Base-by-base conservation (phyloP, 2,329 filamentous ascomycete genomes). In the Xylaria multiplex region DNA sequence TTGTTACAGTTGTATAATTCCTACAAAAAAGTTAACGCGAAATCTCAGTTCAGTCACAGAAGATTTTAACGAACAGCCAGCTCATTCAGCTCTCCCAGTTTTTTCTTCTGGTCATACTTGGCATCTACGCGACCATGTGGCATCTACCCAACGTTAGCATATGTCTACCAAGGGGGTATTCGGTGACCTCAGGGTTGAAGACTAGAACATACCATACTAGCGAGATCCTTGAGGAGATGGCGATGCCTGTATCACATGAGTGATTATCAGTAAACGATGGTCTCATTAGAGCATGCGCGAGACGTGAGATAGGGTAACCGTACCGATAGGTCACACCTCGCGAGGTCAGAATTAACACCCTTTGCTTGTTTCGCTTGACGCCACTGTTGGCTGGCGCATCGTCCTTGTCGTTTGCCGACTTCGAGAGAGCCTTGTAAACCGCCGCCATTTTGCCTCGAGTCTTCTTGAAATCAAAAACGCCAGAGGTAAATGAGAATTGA, bases 61-160 rank as follows among this genome's bases (percentile, higher is more conserved):
- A 16, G 6, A 46, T 11, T n/a, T 27, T 27, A 6, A 70, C 68
- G 52, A 14, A 70, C 68, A 45, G 68, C 68, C 30, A 70, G 48
- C 50, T 70, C 68, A 64, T 68, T 68, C 8, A 70, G 73, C 76
- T 91, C 88, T 64, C 84, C 84, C 48, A 88, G 82, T 76, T 94
- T 93, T 43, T 92, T 94, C 82, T 98, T 98, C 59, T 93, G 96
- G 79, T 99, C 96, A 71, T 97, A 92, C 81, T 99, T 99, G 73
- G 92, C 93, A 78, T 99, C 96, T 82, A 97, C 97, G 76, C 93
- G 90, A 71, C 90, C 90, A 79, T 99, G 96, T 2, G 96, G 96
- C 71, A 70, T 70, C 67, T 69, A 24, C 19, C n/a, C 16, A 13
- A 22, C 19, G 22, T 67, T n/a, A 69, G 59, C 45, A 58, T 8